These are phyloP conservation scores for Hemileia vastatrix DNA, from an alignment of 1,284 basidiomycete species.

Conservation along the genomic window DNA sequence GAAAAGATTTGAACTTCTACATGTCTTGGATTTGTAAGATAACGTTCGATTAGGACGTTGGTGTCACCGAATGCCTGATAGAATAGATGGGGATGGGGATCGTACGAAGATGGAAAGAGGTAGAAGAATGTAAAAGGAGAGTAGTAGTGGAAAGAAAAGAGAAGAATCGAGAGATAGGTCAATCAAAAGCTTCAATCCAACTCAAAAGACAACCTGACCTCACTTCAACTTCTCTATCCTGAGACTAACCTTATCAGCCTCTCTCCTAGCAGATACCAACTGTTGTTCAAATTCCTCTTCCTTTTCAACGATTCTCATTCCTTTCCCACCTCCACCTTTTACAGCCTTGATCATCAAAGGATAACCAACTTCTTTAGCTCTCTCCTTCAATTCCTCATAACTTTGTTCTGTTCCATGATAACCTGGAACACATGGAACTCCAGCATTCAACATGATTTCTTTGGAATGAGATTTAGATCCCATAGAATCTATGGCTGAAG, in stretches of 20 bases:
- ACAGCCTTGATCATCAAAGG: slow-evolving; percentile 47
- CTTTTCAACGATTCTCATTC: slow-evolving; percentile 48
- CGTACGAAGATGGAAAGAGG: neutral
- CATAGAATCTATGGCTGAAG: slow-evolving; percentile 55
- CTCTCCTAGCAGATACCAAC: slow-evolving; percentile 71
- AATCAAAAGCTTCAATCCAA: neutral
- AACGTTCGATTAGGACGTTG: slow-evolving; percentile 38
- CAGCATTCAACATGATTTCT: slow-evolving; percentile 72
- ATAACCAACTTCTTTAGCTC: slow-evolving; percentile 51
- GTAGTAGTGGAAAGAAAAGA: neutral
- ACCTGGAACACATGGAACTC: slow-evolving; percentile 85
- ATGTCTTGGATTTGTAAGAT: slow-evolving; percentile 37
- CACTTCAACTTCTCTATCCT: no score
- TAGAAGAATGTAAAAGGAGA: no score
- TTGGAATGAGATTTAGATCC: slow-evolving; percentile 57
- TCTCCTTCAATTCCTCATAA: slow-evolving; percentile 54
- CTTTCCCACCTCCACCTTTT: slow-evolving; percentile 47
- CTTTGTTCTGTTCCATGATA: slow-evolving; percentile 72
- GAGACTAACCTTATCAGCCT: slow-evolving; percentile 51
- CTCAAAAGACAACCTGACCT: neutral
- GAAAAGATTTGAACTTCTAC: slow-evolving; percentile 79
- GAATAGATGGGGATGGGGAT: neutral
- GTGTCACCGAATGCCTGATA: no score
- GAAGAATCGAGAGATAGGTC: neutral
- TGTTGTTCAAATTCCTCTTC: slow-evolving; percentile 62